These are phyloP conservation scores for Azolla pinnata DNA, from an alignment of 75 land plant genomes.

Conservation along the genomic window DNA sequence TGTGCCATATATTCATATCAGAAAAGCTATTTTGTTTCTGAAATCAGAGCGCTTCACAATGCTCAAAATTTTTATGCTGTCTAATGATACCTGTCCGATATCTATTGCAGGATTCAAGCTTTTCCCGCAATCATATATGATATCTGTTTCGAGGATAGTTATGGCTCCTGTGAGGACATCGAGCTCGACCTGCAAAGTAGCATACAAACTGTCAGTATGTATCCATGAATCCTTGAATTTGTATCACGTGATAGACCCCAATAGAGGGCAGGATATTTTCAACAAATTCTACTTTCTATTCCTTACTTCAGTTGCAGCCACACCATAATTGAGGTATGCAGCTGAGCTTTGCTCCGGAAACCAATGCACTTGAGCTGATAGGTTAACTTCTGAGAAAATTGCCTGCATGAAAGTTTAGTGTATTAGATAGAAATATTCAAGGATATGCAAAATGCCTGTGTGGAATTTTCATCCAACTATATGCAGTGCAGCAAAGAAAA, in stretches of 20 bases:
- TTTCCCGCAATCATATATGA: constrained; percentile 72
- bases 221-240: no score
- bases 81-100: constrained; percentile 64
- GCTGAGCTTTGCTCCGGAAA: constrained; percentile 35
- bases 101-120: constrained; percentile 94
- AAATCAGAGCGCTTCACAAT: not conserved
- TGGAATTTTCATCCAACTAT: not conserved
- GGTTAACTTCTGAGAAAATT: constrained; percentile 26
- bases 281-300: not conserved
- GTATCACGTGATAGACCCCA: no score
- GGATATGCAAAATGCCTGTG: not conserved
- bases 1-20: not conserved
- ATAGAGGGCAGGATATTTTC: no score
- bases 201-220: no score
- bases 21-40: not conserved
- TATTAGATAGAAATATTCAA: not conserved
- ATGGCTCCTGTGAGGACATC: constrained; percentile 73
- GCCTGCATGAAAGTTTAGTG: constrained; percentile 28
- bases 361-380: constrained; percentile 44
- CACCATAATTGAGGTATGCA: constrained; percentile 72
- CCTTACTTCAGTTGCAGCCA: constrained; percentile 69
- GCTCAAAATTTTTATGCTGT: not conserved
- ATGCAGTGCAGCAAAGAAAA: no score
- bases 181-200: constrained; percentile 79
- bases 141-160: constrained; percentile 54